Conservation (phyloP, 2,329 filamentous ascomycete genomes). For the Polychaeton citri region DNA sequence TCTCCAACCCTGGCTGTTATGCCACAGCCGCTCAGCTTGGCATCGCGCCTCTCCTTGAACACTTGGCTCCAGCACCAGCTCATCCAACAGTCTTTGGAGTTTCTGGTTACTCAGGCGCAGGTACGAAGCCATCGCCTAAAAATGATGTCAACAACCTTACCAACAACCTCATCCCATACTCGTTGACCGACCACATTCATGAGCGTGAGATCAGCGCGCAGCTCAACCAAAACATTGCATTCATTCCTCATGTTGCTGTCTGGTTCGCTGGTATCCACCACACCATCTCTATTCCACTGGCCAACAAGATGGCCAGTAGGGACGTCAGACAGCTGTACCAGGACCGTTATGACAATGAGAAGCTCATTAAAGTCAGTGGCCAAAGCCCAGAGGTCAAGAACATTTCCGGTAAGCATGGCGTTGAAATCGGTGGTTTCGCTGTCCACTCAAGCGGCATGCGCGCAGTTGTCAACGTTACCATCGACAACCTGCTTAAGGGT, state of each 20-base stretch:
- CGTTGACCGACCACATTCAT: conserved; percentile 85
- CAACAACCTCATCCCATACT: conserved; percentile 85
- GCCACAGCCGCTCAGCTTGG: conserved; percentile 85
- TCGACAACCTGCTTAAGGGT: conserved; percentile 89
- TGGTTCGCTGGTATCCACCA: conserved; percentile 96
- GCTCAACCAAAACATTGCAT: conserved; percentile 61
- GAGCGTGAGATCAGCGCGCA: conserved; percentile 79
- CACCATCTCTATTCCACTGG: conserved; percentile 80
- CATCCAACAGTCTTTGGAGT: conserved; percentile 79
- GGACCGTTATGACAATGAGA: conserved; percentile 89
- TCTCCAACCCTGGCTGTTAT: conserved; percentile 90
- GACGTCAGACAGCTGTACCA: conserved; percentile 93
- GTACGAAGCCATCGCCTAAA: conserved; percentile 86
- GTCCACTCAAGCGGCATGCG: conserved; percentile 80
- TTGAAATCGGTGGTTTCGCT: conserved; percentile 93
- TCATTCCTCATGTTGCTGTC: conserved; percentile 86
- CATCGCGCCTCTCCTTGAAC: conserved; percentile 66
- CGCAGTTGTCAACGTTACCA: conserved; percentile 86
- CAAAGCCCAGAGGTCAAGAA: conserved; percentile 76
- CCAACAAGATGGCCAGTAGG: conserved; percentile 73
- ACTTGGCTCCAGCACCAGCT: conserved; percentile 49
- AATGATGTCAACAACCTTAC: conserved; percentile 75
- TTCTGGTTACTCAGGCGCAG: conserved; percentile 86
- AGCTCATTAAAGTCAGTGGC: conserved; percentile 81
- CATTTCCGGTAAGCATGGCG: conserved; percentile 72